Evolutionary conservation across 495 filamentous ascomycete genomes (phyloP).

Genomic region (Penicillium taxi): DNA sequence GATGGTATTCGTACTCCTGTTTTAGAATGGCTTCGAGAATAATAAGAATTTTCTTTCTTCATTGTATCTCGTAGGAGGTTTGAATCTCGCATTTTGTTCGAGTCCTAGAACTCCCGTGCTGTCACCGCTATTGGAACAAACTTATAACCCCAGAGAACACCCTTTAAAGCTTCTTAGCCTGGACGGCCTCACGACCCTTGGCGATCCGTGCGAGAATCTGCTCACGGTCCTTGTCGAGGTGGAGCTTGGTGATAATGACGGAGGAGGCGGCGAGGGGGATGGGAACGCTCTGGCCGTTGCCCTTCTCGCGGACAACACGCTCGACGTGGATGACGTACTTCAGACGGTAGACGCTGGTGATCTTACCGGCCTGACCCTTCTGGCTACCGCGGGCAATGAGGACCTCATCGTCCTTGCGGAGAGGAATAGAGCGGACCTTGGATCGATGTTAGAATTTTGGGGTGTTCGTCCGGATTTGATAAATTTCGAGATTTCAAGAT

Average conservation of each 20-base stretch:
- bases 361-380: slow-evolving; percentile 55
- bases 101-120: too few species aligned
- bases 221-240: slow-evolving; percentile 98
- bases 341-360: slow-evolving; percentile 93
- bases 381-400: slow-evolving; percentile 64
- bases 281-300: slow-evolving; percentile 82
- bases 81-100: too few species aligned
- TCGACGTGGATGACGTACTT: slow-evolving; percentile 93
- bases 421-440: slow-evolving; percentile 90
- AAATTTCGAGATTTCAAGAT: slow-evolving; percentile 1
- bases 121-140: too few species aligned
- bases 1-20: too few species aligned
- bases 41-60: too few species aligned
- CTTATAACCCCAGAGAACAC: too few species aligned
- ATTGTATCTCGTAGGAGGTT: too few species aligned
- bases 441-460: slow-evolving; percentile 1
- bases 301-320: slow-evolving; percentile 88
- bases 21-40: too few species aligned
- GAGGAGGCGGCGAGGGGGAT: slow-evolving; percentile 86
- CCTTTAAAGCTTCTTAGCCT: slow-evolving; percentile 33
- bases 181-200: slow-evolving; percentile 58
- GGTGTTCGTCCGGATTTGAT: slow-evolving; percentile 1
- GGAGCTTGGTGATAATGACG: slow-evolving; percentile 93
- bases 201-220: slow-evolving; percentile 79
- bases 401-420: slow-evolving; percentile 98